Percentiles rank a stretch among this genome's conserved stretches.
Conservation (phyloP, 192 early-diverging fungal genomes). For the Phlyctochytrium planicorne region DNA sequence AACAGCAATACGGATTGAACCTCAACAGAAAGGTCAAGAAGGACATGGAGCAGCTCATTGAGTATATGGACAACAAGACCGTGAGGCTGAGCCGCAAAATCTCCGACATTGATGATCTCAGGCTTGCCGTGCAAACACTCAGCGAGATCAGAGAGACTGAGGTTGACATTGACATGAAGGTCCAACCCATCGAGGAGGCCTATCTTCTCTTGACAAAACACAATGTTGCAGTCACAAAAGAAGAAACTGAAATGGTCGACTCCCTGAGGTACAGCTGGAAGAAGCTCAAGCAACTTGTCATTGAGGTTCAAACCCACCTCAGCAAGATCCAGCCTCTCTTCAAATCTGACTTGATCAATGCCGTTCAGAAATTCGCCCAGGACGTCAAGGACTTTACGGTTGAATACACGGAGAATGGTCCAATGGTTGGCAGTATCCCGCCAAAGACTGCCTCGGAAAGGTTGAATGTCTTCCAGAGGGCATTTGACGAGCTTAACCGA, state of each 20-base stretch:
- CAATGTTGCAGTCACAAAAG: slow-evolving; percentile 58
- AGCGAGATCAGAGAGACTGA: slow-evolving; percentile 62
- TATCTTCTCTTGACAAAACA: slow-evolving; percentile 62
- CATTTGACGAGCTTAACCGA: slow-evolving; percentile 64
- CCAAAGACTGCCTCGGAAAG: slow-evolving; percentile 67
- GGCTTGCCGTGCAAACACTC: slow-evolving; percentile 61
- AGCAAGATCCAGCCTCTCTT: slow-evolving; percentile 65
- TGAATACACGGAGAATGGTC: slow-evolving; percentile 65
- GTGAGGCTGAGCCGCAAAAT: slow-evolving; percentile 58
- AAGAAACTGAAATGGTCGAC: slow-evolving; percentile 70
- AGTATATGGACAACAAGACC: slow-evolving; percentile 67
- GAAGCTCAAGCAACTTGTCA: slow-evolving; percentile 60
- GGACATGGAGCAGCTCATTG: slow-evolving; percentile 67
- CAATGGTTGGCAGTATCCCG: slow-evolving; percentile 63
- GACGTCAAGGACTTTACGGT: slow-evolving; percentile 63
- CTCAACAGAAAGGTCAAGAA: slow-evolving; percentile 63
- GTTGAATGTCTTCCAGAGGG: slow-evolving; percentile 63
- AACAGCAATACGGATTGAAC: slow-evolving; percentile 66
- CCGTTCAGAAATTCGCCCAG: slow-evolving; percentile 57
- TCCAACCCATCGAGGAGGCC: slow-evolving; percentile 64
- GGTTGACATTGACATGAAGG: slow-evolving; percentile 70
- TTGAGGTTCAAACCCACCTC: slow-evolving; percentile 61
- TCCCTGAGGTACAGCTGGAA: slow-evolving; percentile 69
- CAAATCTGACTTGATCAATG: slow-evolving; percentile 55
- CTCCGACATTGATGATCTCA: slow-evolving; percentile 62